These are phyloP conservation scores for Cokeromyces recurvatus DNA, from an alignment of 371 early-diverging fungal species.

Conservation along the genomic window DNA sequence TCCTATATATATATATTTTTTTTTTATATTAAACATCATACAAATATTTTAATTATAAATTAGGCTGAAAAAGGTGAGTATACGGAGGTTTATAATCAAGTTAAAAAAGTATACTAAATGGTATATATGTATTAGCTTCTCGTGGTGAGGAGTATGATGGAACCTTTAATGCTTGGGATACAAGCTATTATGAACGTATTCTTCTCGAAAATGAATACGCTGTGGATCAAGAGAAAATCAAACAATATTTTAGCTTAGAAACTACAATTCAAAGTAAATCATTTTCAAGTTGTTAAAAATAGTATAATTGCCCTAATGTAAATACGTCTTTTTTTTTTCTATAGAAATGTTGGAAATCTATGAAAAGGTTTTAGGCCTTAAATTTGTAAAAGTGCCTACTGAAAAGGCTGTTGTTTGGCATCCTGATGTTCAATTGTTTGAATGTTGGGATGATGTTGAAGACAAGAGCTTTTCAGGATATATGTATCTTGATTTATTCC, in stretches of 20 bases:
- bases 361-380: slow-evolving; percentile 59
- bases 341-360: slow-evolving; percentile 70
- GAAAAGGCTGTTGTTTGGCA: slow-evolving; percentile 64
- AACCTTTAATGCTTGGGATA: slow-evolving; percentile 68
- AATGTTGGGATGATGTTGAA: slow-evolving; percentile 61
- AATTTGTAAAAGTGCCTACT: slow-evolving; percentile 54
- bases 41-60: no score
- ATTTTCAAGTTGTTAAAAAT: no score
- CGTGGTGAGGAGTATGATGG: slow-evolving; percentile 52
- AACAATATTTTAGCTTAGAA: slow-evolving; percentile 73
- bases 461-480: slow-evolving; percentile 62
- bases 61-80: slow-evolving; percentile 29
- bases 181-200: slow-evolving; percentile 67
- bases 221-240: slow-evolving; percentile 74
- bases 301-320: no score
- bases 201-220: slow-evolving; percentile 66
- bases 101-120: no score
- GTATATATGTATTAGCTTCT: slow-evolving; percentile 7
- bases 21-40: no score
- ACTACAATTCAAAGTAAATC: slow-evolving; percentile 36
- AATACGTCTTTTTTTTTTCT: neutral
- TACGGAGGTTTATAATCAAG: no score
- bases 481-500: slow-evolving; percentile 77
- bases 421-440: slow-evolving; percentile 62
- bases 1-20: neutral